Conservation (phyloP, 305 asterid genomes). For the Fraxinus albicans region DNA sequence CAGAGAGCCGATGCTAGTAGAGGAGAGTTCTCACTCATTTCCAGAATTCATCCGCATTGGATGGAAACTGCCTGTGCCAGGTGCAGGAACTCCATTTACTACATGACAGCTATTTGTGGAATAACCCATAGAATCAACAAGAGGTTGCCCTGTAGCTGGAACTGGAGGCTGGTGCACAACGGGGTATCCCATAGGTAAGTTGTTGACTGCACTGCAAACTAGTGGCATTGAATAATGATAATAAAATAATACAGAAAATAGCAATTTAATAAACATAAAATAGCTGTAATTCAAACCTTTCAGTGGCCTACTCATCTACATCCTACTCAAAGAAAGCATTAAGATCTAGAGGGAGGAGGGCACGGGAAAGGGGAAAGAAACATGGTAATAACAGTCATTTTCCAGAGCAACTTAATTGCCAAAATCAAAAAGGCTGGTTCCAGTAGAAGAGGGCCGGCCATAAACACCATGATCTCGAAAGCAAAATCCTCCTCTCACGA, state of each 20-base stretch:
- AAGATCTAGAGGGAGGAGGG: not conserved
- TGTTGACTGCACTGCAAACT: constrained; percentile 72
- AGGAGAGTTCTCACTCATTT: constrained; percentile 50
- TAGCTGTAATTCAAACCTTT: not conserved
- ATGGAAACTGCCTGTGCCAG: constrained; percentile 43
- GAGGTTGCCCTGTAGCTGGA: constrained; percentile 61
- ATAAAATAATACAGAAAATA: constrained; percentile 7
- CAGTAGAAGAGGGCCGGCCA: not conserved
- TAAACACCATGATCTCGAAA: not conserved
- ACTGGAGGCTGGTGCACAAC: constrained; percentile 56
- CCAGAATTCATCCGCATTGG: constrained; percentile 66
- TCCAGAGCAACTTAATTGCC: not conserved
- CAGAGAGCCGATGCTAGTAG: not conserved
- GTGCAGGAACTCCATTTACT: constrained; percentile 72
- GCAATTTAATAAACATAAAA: constrained; percentile 3
- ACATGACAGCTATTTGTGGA: constrained; percentile 53
- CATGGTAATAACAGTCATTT: not conserved
- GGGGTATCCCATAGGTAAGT: constrained; percentile 79
- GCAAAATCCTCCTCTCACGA: not conserved
- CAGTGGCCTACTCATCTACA: not conserved
- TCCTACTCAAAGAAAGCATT: not conserved
- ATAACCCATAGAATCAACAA: constrained; percentile 57
- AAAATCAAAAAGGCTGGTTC: not conserved
- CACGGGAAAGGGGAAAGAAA: not conserved
- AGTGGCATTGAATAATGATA: constrained; percentile 33